Evolutionary conservation across 257 asterid genomes (phyloP).

Genomic region (Nicotiana benthamiana): DNA sequence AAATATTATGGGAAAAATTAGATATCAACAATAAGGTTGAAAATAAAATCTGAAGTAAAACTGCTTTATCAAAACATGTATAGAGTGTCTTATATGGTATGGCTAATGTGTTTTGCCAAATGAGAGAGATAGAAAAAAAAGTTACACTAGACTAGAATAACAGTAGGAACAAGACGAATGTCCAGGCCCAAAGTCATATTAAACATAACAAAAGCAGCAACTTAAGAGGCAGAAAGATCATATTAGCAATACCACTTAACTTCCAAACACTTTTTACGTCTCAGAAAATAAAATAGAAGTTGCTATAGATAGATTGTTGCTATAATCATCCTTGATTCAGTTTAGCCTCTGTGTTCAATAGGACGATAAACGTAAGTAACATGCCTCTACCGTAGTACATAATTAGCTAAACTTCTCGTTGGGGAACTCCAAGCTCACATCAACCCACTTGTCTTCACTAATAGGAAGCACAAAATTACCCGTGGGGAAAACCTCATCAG

Average conservation of each 20-base stretch:
- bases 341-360: neutral
- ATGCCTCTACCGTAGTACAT: neutral
- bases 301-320: neutral
- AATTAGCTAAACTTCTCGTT: slow-evolving; percentile 6
- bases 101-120: too few species aligned
- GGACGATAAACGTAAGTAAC: neutral
- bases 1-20: too few species aligned
- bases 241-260: neutral
- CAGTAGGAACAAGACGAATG: too few species aligned
- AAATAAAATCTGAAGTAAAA: too few species aligned
- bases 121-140: neutral
- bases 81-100: too few species aligned
- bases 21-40: too few species aligned
- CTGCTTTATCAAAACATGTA: too few species aligned
- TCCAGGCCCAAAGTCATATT: neutral
- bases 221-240: neutral
- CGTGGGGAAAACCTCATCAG: slow-evolving; percentile 20
- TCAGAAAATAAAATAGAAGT: neutral
- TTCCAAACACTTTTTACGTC: neutral
- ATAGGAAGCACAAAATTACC: slow-evolving; percentile 39
- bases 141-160: too few species aligned
- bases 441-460: slow-evolving; percentile 32
- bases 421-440: slow-evolving; percentile 34
- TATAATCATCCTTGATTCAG: neutral
- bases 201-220: neutral